phyloP scores from a whole-genome alignment of 176 grass and related monocot genomes.

The Guadua angustifolia region DNA sequence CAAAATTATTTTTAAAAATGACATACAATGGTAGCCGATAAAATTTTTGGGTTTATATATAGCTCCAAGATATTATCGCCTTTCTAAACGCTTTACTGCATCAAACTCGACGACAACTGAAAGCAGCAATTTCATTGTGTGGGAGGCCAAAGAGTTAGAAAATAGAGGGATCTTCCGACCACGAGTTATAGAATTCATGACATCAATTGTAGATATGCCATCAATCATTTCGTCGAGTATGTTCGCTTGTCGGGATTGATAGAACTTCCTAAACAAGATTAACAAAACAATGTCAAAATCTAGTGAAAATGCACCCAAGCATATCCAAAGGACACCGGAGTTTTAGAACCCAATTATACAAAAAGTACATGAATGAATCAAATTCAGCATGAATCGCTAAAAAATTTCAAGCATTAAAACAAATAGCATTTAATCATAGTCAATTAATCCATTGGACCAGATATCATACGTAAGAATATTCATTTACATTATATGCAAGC shows the following conservation, averaged over 20 bases:
- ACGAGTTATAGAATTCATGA: constrained; percentile 86
- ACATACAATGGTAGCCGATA: constrained; percentile 5
- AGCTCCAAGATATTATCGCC: constrained; percentile 63
- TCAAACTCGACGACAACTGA: constrained; percentile 81
- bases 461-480: too few relatives aligned
- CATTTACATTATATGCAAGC: background rate
- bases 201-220: constrained; percentile 84
- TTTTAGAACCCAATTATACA: constrained; percentile 45
- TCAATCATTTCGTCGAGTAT: constrained; percentile 93
- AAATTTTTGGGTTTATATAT: constrained; percentile 8
- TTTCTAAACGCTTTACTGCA: constrained; percentile 78
- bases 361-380: background rate
- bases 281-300: constrained; percentile 16
- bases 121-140: constrained; percentile 85
- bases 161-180: constrained; percentile 86
- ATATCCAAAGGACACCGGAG: too few relatives aligned
- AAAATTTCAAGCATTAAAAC: background rate
- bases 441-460: background rate
- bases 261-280: constrained; percentile 89
- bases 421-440: background rate
- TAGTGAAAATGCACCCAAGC: too few relatives aligned
- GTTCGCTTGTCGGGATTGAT: constrained; percentile 82
- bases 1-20: background rate
- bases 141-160: constrained; percentile 78
- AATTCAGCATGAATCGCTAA: background rate